A percentile compares a stretch with the other conserved stretches of the same genome.
phyloP scores from a whole-genome alignment of 441 rosid genomes.

The Bocquillonia castaneifolia region DNA sequence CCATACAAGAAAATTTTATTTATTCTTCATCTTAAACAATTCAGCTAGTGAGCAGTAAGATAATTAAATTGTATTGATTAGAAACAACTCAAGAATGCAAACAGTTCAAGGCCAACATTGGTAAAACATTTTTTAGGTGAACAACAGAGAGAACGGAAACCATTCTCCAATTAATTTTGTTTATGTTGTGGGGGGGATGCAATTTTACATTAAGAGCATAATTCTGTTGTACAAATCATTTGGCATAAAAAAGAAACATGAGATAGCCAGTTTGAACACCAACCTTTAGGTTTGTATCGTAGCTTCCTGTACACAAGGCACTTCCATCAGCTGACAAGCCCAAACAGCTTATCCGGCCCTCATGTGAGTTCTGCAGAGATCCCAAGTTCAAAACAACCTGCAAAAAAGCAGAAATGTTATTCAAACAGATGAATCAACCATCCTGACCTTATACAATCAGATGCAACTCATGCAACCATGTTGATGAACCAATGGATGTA shows the following conservation, averaged over 20 bases:
- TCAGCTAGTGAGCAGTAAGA: background rate
- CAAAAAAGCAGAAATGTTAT: constrained; percentile 18
- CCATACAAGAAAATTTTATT: background rate
- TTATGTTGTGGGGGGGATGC: background rate
- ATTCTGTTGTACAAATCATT: background rate
- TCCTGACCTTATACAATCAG: constrained; percentile 5
- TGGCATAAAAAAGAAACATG: constrained; percentile 1
- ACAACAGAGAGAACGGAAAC: background rate
- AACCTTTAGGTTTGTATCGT: constrained; percentile 92
- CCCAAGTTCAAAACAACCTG: constrained; percentile 88
- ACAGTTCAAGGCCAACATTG: no score
- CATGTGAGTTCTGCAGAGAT: constrained; percentile 70
- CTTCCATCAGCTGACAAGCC: constrained; percentile 97
- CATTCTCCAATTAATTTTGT: background rate
- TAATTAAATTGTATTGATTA: background rate
- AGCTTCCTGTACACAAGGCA: constrained; percentile 98
- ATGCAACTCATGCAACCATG: background rate
- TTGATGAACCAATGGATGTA: background rate
- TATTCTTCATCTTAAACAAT: background rate
- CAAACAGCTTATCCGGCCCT: constrained; percentile 68
- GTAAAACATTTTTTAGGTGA: background rate
- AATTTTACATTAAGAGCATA: background rate
- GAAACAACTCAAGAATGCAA: background rate
- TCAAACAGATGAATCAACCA: constrained; percentile 10
- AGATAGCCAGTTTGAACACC: constrained; percentile 21